Conservation (phyloP, 805 yeast genomes). For the Yamadazyma tumulicola region DNA sequence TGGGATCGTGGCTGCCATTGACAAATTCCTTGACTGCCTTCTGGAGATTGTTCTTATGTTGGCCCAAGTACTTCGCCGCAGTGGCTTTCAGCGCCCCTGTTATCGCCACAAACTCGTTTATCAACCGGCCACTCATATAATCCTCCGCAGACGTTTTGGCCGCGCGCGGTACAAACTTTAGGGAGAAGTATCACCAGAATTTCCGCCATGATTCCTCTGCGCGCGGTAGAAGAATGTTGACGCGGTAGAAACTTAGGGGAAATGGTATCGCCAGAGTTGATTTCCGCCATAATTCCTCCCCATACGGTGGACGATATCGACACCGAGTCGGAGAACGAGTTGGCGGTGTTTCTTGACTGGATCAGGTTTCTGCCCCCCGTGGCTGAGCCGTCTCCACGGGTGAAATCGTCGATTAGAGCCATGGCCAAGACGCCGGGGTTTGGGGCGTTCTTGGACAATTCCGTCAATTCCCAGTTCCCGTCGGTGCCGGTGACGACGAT, state of each 20-base stretch:
- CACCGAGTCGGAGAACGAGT: constrained; percentile 12
- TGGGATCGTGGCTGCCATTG: constrained; percentile 11
- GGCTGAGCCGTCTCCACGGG: constrained; percentile 27
- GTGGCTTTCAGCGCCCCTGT: constrained; percentile 33
- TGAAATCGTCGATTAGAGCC: constrained; percentile 33
- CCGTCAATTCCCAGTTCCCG: constrained; percentile 19
- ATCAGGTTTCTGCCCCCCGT: constrained; percentile 9
- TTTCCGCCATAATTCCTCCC: constrained; percentile 9
- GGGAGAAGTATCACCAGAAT: too few species aligned
- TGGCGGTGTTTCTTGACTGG: constrained; percentile 12
- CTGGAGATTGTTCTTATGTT: constrained; percentile 25
- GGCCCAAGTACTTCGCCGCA: constrained; percentile 36
- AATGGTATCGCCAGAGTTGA: constrained; percentile 7
- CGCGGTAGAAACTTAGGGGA: too few species aligned
- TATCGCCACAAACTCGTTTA: constrained; percentile 31
- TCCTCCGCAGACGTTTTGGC: too few species aligned
- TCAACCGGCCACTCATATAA: constrained; percentile 2
- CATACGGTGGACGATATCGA: constrained; percentile 6
- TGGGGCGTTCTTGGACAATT: constrained; percentile 28
- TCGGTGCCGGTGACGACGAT: constrained; percentile 1
- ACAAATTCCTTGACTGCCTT: constrained; percentile 30
- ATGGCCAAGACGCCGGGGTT: constrained; percentile 34
- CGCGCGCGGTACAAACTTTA: too few species aligned
- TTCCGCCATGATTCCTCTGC: too few species aligned
- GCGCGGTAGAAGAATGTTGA: too few species aligned